Percentiles rank a stretch among this genome's conserved stretches.
Evolutionary conservation across 371 early-diverging fungal species (phyloP).

Genomic region (Gilbertella persicaria): DNA sequence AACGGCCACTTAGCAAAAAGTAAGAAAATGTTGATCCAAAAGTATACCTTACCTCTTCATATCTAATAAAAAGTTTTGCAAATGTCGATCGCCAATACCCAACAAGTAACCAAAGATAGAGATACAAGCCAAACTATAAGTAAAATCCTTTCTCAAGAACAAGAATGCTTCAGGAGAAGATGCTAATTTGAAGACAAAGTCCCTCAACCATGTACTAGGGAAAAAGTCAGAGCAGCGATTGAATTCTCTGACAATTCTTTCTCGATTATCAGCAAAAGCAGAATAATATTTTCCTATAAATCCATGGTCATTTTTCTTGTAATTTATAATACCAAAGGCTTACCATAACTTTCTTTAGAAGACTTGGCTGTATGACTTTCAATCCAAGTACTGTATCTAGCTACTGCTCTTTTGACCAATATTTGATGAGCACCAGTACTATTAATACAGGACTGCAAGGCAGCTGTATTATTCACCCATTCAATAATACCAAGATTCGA

Average conservation of each 20-base stretch:
- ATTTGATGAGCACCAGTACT: slow-evolving; percentile 30
- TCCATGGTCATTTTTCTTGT: no score
- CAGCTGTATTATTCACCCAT: slow-evolving; percentile 56
- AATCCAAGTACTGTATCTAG: slow-evolving; percentile 31
- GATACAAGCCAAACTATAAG: slow-evolving; percentile 61
- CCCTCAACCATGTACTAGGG: slow-evolving; percentile 43
- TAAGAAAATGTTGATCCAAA: background rate
- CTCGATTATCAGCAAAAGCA: slow-evolving; percentile 49
- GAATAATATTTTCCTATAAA: slow-evolving; percentile 32
- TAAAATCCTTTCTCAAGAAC: slow-evolving; percentile 57
- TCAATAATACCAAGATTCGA: slow-evolving; percentile 67
- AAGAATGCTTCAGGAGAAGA: slow-evolving; percentile 71
- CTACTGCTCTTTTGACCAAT: slow-evolving; percentile 23
- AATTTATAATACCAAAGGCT: background rate
- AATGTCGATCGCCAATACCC: slow-evolving; percentile 76
- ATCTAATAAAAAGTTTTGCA: slow-evolving; percentile 70
- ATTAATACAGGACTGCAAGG: slow-evolving; percentile 54
- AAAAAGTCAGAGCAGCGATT: slow-evolving; percentile 30
- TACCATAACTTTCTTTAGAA: background rate
- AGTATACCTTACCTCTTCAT: slow-evolving; percentile 42
- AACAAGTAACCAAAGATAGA: slow-evolving; percentile 67
- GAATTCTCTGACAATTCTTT: slow-evolving; percentile 46
- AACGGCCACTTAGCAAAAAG: slow-evolving; percentile 46
- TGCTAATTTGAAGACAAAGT: slow-evolving; percentile 51
- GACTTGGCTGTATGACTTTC: background rate